These are phyloP conservation scores for Meira nashicola DNA, from an alignment of 1,284 basidiomycete species.

Conservation along the genomic window DNA sequence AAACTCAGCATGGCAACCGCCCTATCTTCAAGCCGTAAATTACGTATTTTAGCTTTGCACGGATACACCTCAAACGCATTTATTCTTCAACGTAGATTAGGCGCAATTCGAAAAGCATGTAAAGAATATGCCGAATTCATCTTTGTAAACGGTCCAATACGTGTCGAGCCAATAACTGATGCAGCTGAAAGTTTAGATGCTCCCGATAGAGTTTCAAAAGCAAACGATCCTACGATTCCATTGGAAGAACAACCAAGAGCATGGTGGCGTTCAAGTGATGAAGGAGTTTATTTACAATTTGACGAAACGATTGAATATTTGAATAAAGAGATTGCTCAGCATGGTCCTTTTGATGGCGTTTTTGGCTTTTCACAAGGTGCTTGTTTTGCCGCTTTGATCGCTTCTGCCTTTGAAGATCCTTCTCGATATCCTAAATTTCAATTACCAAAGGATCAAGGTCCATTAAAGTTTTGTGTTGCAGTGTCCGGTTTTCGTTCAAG, in stretches of 20 bases:
- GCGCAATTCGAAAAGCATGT: slow-evolving; percentile 45
- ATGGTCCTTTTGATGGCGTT: slow-evolving; percentile 47
- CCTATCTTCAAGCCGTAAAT: background rate
- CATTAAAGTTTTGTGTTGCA: slow-evolving; percentile 42
- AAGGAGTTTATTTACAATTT: slow-evolving; percentile 38
- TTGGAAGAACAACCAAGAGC: slow-evolving; percentile 49
- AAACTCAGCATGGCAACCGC: background rate
- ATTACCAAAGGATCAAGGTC: slow-evolving; percentile 23
- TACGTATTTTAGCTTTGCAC: slow-evolving; percentile 41
- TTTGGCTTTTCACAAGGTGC: slow-evolving; percentile 44
- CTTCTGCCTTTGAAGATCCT: slow-evolving; percentile 44
- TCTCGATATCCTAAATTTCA: slow-evolving; percentile 13
- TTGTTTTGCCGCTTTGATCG: slow-evolving; percentile 38
- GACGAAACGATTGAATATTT: slow-evolving; percentile 37
- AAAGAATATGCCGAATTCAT: slow-evolving; percentile 46
- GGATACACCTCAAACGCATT: slow-evolving; percentile 49
- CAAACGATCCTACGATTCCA: slow-evolving; percentile 33
- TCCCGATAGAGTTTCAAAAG: slow-evolving; percentile 30
- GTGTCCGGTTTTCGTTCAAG: slow-evolving; percentile 46
- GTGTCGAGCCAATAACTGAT: slow-evolving; percentile 42
- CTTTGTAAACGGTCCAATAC: slow-evolving; percentile 44
- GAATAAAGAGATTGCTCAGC: slow-evolving; percentile 24
- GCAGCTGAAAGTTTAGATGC: slow-evolving; percentile 31
- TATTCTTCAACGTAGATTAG: slow-evolving; percentile 33
- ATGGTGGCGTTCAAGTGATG: slow-evolving; percentile 45